A percentile compares a stretch with the other conserved stretches of the same genome.
phyloP scores from a whole-genome alignment of 805 yeast species.

The Cyberlindnera lachancei region DNA sequence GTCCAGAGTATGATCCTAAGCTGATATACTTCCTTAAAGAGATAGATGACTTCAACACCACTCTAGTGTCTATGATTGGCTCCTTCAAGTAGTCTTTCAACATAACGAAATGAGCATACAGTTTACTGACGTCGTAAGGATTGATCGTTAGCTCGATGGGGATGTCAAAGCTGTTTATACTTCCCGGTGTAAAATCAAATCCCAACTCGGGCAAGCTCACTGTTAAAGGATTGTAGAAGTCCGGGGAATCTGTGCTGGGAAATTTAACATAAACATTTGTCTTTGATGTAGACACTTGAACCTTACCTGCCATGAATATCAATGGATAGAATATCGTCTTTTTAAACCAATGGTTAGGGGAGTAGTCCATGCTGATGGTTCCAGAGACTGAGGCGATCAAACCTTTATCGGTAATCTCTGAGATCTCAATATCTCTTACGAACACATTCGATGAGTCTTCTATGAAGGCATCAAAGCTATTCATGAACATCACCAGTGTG shows the following conservation, averaged over 20 bases:
- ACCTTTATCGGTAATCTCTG: conserved; percentile 11
- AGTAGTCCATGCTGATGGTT: conserved; percentile 13
- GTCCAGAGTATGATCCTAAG: too few species aligned
- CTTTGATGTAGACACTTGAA: conserved; percentile 2
- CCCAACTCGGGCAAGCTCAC: conserved; percentile 1
- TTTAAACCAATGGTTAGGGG: conserved; percentile 7
- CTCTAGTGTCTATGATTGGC: too few species aligned
- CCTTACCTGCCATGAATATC: conserved; percentile 3
- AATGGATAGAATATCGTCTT: conserved; percentile 6
- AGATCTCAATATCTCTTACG: conserved; percentile 6
- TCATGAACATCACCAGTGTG: too few species aligned
- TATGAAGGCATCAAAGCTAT: conserved; percentile 2
- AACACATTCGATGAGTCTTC: conserved; percentile 4
- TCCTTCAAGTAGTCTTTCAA: too few species aligned
- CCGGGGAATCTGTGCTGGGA: conserved; percentile 3
- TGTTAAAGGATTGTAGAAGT: conserved; percentile 4
- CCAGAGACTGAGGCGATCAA: conserved; percentile 6
- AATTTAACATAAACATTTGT: conserved; percentile 8
- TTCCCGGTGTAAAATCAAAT: conserved; percentile 10
- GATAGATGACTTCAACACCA: too few species aligned
- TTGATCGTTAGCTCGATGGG: conserved; percentile 4
- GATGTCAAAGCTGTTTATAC: conserved; percentile 5
- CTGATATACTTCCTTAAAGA: too few species aligned
- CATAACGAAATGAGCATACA: conserved; percentile 5
- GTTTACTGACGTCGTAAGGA: conserved; percentile 6